phyloP scores from a whole-genome alignment of 495 filamentous ascomycete genomes.

The Daldinia childiae region DNA sequence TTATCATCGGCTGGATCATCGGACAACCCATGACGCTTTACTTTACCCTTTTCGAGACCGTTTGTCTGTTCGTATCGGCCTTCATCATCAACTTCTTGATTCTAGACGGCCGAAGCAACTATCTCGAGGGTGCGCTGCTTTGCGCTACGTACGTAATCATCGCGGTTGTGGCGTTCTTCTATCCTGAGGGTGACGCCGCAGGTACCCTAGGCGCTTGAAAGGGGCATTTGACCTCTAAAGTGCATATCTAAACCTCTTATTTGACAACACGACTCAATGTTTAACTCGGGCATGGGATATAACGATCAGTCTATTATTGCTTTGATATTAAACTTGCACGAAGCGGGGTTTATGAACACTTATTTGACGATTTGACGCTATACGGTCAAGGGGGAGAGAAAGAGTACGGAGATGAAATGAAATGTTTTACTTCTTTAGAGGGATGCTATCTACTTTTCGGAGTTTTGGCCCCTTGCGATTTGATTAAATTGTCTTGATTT shows the following conservation, averaged over 20 bases:
- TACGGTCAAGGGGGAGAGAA: neutral
- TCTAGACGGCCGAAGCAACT: constrained; percentile 86
- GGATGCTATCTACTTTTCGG: constrained; percentile 8
- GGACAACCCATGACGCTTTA: constrained; percentile 85
- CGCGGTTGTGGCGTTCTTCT: constrained; percentile 71
- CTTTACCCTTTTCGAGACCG: constrained; percentile 92
- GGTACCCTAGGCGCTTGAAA: constrained; percentile 53
- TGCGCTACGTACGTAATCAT: constrained; percentile 87
- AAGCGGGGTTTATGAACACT: neutral
- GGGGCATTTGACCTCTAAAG: neutral
- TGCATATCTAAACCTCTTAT: neutral
- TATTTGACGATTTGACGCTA: neutral
- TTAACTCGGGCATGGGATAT: constrained; percentile 9
- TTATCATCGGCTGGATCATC: constrained; percentile 89
- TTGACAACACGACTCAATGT: neutral
- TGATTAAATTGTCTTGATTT: constrained; percentile 20
- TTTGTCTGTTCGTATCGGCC: constrained; percentile 82
- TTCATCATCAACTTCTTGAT: constrained; percentile 94
- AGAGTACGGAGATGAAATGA: neutral
- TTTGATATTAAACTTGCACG: constrained; percentile 2
- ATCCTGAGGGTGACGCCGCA: constrained; percentile 61
- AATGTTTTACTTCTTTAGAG: constrained; percentile 14
- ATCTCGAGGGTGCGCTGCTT: constrained; percentile 84
- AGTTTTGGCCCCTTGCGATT: constrained; percentile 3
- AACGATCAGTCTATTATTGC: neutral